phyloP scores from a whole-genome alignment of 139 green algal species.

The Micractinium conductrix region DNA sequence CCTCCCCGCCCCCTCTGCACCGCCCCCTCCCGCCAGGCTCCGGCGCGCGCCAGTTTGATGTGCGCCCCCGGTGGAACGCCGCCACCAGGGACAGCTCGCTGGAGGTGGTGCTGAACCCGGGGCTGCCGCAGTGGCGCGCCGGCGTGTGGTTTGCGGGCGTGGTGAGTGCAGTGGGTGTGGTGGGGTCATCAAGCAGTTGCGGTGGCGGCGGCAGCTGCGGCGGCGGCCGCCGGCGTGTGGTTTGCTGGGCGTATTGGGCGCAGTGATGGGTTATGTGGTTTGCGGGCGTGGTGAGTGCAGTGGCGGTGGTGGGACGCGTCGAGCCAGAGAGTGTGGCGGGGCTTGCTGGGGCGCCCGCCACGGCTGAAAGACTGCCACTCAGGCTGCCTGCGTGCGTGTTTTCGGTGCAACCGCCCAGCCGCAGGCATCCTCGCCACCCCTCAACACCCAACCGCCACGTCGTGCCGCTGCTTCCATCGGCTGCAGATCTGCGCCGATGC shows the following conservation, averaged over 20 bases:
- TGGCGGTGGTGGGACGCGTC: background rate
- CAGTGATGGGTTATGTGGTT: too few relatives aligned
- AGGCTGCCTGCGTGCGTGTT: background rate
- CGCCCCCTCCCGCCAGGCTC: background rate
- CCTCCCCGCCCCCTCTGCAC: background rate
- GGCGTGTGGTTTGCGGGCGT: constrained; percentile 35
- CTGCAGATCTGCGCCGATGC: constrained; percentile 39
- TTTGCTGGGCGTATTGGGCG: too few relatives aligned
- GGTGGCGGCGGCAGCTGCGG: too few relatives aligned
- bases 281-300: background rate
- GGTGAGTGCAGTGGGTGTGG: too few relatives aligned
- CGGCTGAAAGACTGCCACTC: too few relatives aligned
- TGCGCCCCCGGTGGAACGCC: constrained; percentile 31
- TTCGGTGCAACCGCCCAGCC: background rate
- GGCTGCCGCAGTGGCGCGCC: constrained; percentile 8
- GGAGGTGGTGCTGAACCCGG: constrained; percentile 19
- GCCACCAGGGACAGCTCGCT: constrained; percentile 12
- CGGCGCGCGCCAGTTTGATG: constrained; percentile 36
- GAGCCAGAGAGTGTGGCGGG: too few relatives aligned
- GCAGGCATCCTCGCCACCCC: background rate
- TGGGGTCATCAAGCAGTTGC: too few relatives aligned
- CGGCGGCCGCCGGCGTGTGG: too few relatives aligned
- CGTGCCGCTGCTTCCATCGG: too few relatives aligned
- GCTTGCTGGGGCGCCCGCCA: too few relatives aligned
- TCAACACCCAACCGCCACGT: too few relatives aligned